Base-by-base conservation (phyloP, 2,329 filamentous ascomycete genomes). In the Fusarium buxicola region DNA sequence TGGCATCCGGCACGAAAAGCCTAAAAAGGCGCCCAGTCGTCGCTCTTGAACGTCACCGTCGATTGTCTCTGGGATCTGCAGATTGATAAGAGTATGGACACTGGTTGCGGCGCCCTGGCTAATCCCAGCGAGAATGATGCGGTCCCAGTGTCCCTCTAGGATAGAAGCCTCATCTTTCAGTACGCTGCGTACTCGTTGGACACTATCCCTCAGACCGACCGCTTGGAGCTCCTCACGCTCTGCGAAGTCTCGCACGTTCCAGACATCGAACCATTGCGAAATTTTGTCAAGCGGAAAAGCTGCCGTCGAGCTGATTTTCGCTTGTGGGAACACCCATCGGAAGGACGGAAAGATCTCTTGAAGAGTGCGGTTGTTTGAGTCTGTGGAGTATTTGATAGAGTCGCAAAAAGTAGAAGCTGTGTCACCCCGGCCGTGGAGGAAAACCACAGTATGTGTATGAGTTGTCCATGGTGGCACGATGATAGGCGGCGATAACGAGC, bases 221-320 rank as follows among this genome's bases (percentile, higher is more conserved):
- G 70, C 69, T 67, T 84, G 81, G 5, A 81, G 55, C 4, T 81
- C 78, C 57, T 84, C 80, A 11, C 71, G 67, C 10, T 78, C 72
- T 1, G 72, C 38, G 18, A 80, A 77, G 53, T 81, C 71, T 15
- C 72, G 64, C 1, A 78, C 71, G 45, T 80, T 79, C 73, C 76
- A 81, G 40, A 84, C 75, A 65, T 85, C 82, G 66, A 84, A 85
- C 83, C 82, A 85, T 63, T 83, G 80, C 8, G 77, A 74, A 52
- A 64, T 53, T 8, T 68, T 58, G 24, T 74, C 24, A 21, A 21
- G 21, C 8, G 60, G 61, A 12, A 50, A 57, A 5, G 48, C 56
- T 49, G 74, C 72, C 40, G 70, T 65, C 45, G 70, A 35, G 48
- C 71, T 68, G 31, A 68, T 18, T 10, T 76, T 76, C 2, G 81